These are phyloP conservation scores for Mucuna pruriens DNA, from an alignment of 306 rosid genomes.

Conservation along the genomic window DNA sequence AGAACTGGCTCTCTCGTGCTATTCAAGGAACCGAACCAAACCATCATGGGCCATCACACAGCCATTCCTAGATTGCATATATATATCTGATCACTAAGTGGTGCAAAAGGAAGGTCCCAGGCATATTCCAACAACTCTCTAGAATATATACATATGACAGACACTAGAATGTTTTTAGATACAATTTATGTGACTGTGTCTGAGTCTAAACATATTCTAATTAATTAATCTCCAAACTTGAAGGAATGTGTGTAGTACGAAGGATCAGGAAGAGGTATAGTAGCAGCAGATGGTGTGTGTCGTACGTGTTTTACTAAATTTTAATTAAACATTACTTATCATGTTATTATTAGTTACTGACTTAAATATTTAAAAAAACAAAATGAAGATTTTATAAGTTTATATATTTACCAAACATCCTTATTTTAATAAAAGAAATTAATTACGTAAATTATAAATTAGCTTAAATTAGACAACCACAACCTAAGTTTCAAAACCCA, in stretches of 20 bases:
- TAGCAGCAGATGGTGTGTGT: background rate
- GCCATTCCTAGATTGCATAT: background rate
- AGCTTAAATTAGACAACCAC: no score
- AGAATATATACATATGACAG: background rate
- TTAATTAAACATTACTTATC: background rate
- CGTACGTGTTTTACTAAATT: background rate
- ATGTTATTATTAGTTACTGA: background rate
- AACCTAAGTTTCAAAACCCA: background rate
- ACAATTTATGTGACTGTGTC: background rate
- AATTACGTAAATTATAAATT: no score
- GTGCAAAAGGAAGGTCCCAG: background rate
- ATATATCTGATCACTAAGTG: background rate
- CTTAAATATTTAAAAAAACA: no score
- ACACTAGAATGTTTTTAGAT: background rate
- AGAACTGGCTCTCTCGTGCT: background rate
- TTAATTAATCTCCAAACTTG: background rate
- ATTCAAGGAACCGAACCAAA: background rate
- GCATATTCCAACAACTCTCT: background rate
- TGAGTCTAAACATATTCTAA: background rate
- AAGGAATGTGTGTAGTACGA: background rate
- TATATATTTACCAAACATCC: background rate
- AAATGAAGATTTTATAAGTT: background rate
- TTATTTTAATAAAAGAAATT: no score
- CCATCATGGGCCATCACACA: background rate
- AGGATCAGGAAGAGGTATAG: background rate